A percentile compares a stretch with the other conserved stretches of the same genome.
Evolutionary conservation across 2,329 filamentous ascomycete species (phyloP).

Genomic region (Magnaporthiopsis poae): DNA sequence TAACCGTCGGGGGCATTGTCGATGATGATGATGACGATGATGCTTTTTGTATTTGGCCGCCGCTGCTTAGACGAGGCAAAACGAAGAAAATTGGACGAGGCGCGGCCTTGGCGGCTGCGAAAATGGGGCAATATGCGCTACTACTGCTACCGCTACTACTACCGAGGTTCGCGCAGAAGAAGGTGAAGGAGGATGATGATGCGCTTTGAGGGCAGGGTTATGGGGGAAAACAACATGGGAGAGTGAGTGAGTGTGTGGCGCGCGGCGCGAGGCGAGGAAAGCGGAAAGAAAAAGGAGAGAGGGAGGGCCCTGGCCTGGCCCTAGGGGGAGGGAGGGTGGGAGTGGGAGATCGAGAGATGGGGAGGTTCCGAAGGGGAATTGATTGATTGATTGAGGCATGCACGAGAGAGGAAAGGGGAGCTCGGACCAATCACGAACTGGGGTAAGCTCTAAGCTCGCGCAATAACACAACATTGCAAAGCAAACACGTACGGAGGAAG

Average conservation of each 20-base stretch:
- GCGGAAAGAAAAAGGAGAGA: conserved; percentile 11
- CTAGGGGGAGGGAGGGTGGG: no score
- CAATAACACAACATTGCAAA: neutral
- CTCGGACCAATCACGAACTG: conserved; percentile 20
- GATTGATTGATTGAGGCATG: neutral
- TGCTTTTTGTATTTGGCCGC: no score
- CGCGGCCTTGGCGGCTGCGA: no score
- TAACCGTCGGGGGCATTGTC: conserved; percentile 46
- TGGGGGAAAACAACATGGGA: conserved; percentile 8
- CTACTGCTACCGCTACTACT: no score
- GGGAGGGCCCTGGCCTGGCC: no score
- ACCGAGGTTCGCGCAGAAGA: no score
- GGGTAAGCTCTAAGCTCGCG: conserved; percentile 14
- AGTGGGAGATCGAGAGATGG: conserved; percentile 9
- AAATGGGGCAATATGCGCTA: no score
- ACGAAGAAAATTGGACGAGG: neutral
- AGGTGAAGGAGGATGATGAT: neutral
- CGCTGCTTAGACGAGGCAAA: conserved; percentile 8
- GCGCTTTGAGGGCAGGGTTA: conserved; percentile 7
- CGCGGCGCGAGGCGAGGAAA: conserved; percentile 13
- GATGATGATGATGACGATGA: no score
- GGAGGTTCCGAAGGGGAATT: conserved; percentile 15
- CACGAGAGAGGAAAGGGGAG: conserved; percentile 8
- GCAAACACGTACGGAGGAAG: neutral
- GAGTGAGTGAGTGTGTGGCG: neutral